Base-by-base conservation (phyloP, 140 eudicot species). In the Flaveria floridana region DNA sequence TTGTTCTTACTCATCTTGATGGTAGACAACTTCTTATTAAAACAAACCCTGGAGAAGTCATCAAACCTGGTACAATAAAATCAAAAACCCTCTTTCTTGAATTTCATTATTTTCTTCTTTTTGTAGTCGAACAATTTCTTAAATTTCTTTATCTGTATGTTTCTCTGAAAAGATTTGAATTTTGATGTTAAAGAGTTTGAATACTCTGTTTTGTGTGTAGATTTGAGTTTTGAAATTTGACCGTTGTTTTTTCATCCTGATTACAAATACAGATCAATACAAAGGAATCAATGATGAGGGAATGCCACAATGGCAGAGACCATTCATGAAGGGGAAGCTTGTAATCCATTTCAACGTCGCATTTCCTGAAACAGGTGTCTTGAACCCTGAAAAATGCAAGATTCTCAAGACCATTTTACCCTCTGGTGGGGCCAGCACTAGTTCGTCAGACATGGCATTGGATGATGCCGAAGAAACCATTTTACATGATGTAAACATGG, bases 251-350 rank as follows among this genome's bases (percentile, higher is more conserved):
- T 34, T 34, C 3, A 30, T 77, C 65, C 65, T 76, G 19, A n/a
- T 76, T 57, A 41, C 37, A 12, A 44, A 39, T 63, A 73, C 88
- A 87, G 96, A 85, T 79, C 78, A 65, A 53, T 83, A 70, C 83
- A 89, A 87, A 84, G 90, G 84, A 19, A 81, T 89, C 59, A 83
- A 89, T 6, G 90, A 89, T 6, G 96, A 89, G 39, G 96, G 96
- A 15, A 89, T 89, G 96, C 96, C 96, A 57, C 80, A 84, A 0
- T 72, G 82, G 75, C 74, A 75, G 28, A 85, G 90, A 79, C 87
- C 90, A 7, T 85, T 89, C 85, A 87, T 89, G 83, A 89, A 85
- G 85, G 96, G 92, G 62, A 75, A 78, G 53, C 79, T 89, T 3
- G 84, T 66, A 62, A 83, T 89, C 47, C 92, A 85, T 71, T 89